Conservation (phyloP, 257 asterid genomes). For the Lantana camara region DNA sequence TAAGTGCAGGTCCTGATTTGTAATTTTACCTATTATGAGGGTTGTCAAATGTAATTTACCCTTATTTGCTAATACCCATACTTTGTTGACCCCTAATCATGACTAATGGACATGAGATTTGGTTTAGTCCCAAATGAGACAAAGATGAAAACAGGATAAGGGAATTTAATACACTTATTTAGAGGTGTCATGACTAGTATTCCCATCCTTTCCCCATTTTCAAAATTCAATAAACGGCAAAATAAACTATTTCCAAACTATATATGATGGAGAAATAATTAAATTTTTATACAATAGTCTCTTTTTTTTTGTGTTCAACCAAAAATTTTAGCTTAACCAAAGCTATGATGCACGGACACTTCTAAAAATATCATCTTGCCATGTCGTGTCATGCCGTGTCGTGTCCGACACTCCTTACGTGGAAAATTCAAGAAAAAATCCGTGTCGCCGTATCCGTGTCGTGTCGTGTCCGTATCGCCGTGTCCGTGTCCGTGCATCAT, state of each 20-base stretch:
- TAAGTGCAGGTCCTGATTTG: no score
- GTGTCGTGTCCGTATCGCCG: no score
- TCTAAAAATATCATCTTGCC: no score
- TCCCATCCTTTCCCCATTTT: constrained; percentile 22
- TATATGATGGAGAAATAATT: not conserved
- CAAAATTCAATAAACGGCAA: constrained; percentile 24
- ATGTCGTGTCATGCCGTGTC: no score
- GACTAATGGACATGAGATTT: not conserved
- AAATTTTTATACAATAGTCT: not conserved
- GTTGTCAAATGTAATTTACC: no score
- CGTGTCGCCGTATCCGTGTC: no score
- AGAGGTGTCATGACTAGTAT: constrained; percentile 19
- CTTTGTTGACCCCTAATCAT: not conserved
- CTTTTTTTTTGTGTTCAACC: constrained; percentile 3
- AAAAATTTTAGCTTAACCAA: not conserved
- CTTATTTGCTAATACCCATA: not conserved
- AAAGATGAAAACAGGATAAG: constrained; percentile 28
- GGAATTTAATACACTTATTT: not conserved
- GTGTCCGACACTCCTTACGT: no score
- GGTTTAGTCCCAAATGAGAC: constrained; percentile 21
- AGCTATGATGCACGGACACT: no score
- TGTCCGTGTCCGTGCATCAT: no score
- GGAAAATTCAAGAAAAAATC: no score
- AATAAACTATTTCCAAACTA: not conserved
- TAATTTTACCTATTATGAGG: no score